Evolutionary conservation across 164 flowering plant species (phyloP), one percentile per base, ranked within the genome.

Genomic region (Santalum album): DNA sequence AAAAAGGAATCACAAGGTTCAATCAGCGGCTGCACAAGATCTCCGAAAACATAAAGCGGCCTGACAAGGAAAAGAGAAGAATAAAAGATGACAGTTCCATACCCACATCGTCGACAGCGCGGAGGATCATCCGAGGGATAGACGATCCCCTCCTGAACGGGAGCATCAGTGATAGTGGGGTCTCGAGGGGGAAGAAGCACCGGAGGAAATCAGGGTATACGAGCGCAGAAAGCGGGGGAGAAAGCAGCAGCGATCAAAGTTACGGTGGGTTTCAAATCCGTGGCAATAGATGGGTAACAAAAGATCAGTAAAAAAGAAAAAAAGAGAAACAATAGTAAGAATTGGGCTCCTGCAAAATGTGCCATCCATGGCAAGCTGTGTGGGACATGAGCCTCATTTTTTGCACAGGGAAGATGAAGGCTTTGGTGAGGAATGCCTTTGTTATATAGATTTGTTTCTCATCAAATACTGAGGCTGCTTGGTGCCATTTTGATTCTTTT

Each of bases 101-200:
- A 12, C 32, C 68, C 25, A 29, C 82, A 16, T 71, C 83, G 15
- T 54, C 86, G 0, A 74, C 86, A 1, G 34, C 78, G 26, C 64
- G 65, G 47, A 79, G 74, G 61, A 74, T 80, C 40, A 89, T 94
- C 49, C 85, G 88, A 22, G 97, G 99, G 26, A 94, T 94, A 10
- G 99, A 94, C 60, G 99, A 94, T 58, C 99, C 99, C 7, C 83
- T 94, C 18, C 65, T 89, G 48, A 83, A 74, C 64, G 97, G 99
- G 20, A 87, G 92, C 69, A 2, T 71, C 17, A 92, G 99, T 57
- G 97, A 92, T 53, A 84, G 84, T 57, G 91, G 83, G 9, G 65
- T 68, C 25, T 36, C 73, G 20, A 81, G 79, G 70, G 76, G 69
- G 43, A 91, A 80, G 75, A 85, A 78, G 67, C 84, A 77, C 49